phyloP scores from a whole-genome alignment of 345 rosid species.

The Bruguiera sexangula region DNA sequence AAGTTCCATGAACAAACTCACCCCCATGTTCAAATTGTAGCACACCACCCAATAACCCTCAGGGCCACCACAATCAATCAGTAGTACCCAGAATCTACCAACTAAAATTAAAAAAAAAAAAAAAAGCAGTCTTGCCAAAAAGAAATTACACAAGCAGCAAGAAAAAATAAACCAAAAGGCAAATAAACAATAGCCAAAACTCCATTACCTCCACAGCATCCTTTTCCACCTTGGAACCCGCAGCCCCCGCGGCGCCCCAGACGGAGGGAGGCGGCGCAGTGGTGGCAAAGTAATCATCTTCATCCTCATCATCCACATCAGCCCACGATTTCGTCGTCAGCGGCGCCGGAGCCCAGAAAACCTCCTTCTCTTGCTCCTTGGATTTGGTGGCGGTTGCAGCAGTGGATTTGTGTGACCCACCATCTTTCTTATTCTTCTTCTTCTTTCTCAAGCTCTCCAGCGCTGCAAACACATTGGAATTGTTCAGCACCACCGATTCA shows the following conservation, averaged over 20 bases:
- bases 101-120: background rate
- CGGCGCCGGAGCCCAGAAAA: conserved; percentile 53
- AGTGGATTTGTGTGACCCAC: conserved; percentile 25
- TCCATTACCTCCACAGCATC: background rate
- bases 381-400: conserved; percentile 11
- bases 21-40: no score
- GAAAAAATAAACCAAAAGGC: conserved; percentile 3
- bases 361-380: conserved; percentile 43
- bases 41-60: no score
- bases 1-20: no score
- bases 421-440: conserved; percentile 55
- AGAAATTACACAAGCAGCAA: no score
- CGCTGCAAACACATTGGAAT: conserved; percentile 58
- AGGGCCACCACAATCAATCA: no score
- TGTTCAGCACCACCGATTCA: conserved; percentile 49
- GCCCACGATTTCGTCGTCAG: conserved; percentile 54
- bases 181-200: conserved; percentile 5
- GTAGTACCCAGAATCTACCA: no score
- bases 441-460: conserved; percentile 53
- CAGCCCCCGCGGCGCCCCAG: conserved; percentile 34
- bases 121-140: background rate
- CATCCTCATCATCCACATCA: conserved; percentile 49
- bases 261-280: conserved; percentile 42
- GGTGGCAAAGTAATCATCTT: conserved; percentile 56
- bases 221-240: background rate